Conservation (phyloP, 352 stramenopile genomes). For the Globisporangium echinulatum region DNA sequence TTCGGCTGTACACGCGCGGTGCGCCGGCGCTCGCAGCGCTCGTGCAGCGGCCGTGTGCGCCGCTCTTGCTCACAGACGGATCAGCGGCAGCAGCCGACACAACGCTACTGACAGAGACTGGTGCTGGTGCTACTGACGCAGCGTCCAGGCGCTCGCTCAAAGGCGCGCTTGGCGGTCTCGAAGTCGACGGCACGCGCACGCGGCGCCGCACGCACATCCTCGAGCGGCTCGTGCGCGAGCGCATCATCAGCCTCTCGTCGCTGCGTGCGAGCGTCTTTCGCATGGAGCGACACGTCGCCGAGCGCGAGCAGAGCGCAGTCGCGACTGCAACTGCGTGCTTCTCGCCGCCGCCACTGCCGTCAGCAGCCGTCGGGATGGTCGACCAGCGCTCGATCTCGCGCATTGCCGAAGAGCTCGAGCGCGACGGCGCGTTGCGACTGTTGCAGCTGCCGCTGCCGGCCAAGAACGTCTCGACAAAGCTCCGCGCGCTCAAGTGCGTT, state of each 20-base stretch:
- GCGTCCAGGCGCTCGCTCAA: slow-evolving; percentile 50
- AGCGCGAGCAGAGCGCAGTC: slow-evolving; percentile 2
- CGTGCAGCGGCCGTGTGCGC: background rate
- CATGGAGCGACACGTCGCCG: slow-evolving; percentile 43
- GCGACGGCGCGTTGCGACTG: slow-evolving; percentile 35
- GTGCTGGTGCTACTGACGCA: slow-evolving; percentile 5
- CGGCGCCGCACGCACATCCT: slow-evolving; percentile 60
- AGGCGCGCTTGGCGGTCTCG: slow-evolving; percentile 39
- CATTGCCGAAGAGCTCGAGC: slow-evolving; percentile 61
- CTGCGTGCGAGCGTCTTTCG: slow-evolving; percentile 68
- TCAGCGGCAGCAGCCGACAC: background rate
- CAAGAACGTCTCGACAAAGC: slow-evolving; percentile 77
- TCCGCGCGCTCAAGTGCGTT: slow-evolving; percentile 64
- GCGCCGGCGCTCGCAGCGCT: slow-evolving; percentile 5
- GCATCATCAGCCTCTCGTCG: slow-evolving; percentile 76
- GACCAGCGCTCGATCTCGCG: slow-evolving; percentile 67
- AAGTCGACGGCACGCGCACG: slow-evolving; percentile 54
- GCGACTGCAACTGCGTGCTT: background rate
- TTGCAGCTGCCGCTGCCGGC: slow-evolving; percentile 61
- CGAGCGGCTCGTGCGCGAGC: slow-evolving; percentile 49
- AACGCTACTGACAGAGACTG: background rate
- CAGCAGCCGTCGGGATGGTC: slow-evolving; percentile 42
- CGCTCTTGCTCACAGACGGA: slow-evolving; percentile 8
- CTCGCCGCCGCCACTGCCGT: slow-evolving; percentile 3
- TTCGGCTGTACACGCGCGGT: slow-evolving; percentile 42